These are phyloP conservation scores for Plenodomus lindquistii DNA, from an alignment of 2,329 filamentous ascomycete genomes.

Conservation along the genomic window DNA sequence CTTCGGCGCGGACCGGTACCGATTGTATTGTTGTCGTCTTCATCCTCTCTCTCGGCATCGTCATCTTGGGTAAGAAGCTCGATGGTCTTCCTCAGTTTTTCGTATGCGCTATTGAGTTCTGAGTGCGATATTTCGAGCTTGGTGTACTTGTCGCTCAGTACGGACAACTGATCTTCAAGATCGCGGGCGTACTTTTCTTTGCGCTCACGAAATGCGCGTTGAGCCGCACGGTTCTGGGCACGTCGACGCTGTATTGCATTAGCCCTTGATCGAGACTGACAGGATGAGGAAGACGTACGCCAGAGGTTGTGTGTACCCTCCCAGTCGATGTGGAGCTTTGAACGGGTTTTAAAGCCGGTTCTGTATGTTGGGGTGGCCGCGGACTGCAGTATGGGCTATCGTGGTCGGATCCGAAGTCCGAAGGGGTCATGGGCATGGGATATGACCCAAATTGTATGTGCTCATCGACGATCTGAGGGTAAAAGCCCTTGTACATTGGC, in stretches of 20 bases:
- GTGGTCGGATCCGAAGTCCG: conserved; percentile 46
- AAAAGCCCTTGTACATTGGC: conserved; percentile 37
- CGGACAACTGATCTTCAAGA: conserved; percentile 60
- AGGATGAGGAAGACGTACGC: conserved; percentile 27
- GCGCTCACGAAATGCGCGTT: conserved; percentile 64
- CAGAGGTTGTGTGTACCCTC: conserved; percentile 44
- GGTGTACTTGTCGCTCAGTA: conserved; percentile 60
- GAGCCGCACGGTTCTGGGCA: conserved; percentile 64
- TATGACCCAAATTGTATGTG: conserved; percentile 38
- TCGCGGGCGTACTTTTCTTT: conserved; percentile 69
- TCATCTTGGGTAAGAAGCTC: conserved; percentile 43
- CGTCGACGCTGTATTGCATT: conserved; percentile 53
- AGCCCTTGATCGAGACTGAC: conserved; percentile 1
- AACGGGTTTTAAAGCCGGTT: conserved; percentile 24
- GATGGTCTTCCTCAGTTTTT: conserved; percentile 47
- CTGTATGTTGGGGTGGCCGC: conserved; percentile 29
- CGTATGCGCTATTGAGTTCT: conserved; percentile 44
- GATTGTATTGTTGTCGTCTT: conserved; percentile 22
- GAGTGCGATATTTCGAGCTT: conserved; percentile 59
- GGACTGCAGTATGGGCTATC: conserved; percentile 46
- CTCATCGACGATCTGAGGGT: conserved; percentile 39
- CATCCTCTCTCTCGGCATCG: conserved; percentile 35
- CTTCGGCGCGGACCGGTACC: conserved; percentile 22
- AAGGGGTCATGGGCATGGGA: conserved; percentile 45
- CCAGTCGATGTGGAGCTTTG: conserved; percentile 28